Conservation (phyloP, 1,139 yeast genomes). For the Saccharomyces pastorianus region DNA sequence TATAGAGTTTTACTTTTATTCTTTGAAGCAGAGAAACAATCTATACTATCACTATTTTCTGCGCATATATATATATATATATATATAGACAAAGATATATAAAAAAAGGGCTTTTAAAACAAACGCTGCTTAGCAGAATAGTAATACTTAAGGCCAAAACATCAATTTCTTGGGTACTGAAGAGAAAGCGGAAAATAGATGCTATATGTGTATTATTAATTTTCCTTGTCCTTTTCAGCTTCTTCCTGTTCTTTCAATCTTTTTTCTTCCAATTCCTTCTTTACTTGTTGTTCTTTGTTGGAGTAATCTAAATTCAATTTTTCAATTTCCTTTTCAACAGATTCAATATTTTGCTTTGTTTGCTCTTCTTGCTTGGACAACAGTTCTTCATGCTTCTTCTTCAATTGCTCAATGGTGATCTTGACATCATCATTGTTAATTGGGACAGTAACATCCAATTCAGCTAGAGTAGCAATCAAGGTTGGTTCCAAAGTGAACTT, state of each 20-base stretch:
- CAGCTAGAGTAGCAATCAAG: constrained; percentile 67
- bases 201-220: background rate
- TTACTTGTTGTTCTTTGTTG: constrained; percentile 34
- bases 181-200: background rate
- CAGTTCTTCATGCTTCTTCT: constrained; percentile 65
- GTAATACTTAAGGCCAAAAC: background rate
- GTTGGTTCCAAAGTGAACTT: constrained; percentile 76
- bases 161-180: background rate
- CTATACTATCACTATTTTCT: background rate
- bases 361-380: constrained; percentile 72
- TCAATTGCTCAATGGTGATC: constrained; percentile 56
- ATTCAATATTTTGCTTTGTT: constrained; percentile 65
- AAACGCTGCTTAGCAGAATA: too few species aligned
- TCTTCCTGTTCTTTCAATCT: constrained; percentile 26
- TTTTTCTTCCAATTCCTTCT: constrained; percentile 33
- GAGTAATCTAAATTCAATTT: constrained; percentile 40
- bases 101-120: background rate
- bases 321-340: constrained; percentile 69
- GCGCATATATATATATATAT: background rate
- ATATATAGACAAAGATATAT: background rate
- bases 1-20: background rate
- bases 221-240: constrained; percentile 3
- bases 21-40: background rate
- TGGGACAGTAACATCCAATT: constrained; percentile 76
- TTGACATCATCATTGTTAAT: constrained; percentile 66